phyloP scores from a whole-genome alignment of 192 early-diverging fungal genomes.

The Umbelopsis sp. region DNA sequence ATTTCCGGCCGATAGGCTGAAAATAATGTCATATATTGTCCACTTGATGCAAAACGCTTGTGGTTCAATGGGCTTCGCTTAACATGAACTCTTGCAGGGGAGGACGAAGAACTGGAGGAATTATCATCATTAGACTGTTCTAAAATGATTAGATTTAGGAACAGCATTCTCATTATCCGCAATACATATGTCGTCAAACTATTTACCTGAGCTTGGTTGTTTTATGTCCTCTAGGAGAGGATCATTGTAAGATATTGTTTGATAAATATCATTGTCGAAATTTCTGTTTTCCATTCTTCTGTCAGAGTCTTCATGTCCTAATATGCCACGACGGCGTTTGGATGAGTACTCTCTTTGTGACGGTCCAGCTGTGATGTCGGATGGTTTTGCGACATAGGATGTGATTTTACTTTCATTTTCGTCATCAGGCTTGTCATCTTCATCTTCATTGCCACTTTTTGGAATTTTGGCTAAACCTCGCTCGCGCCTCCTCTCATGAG shows the following conservation, averaged over 20 bases:
- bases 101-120: slow-evolving; percentile 4
- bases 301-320: too few species aligned
- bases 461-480: not conserved
- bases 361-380: not conserved
- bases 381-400: not conserved
- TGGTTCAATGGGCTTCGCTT: not conserved
- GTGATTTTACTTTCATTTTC: not conserved
- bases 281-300: too few species aligned
- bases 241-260: too few species aligned
- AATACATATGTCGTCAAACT: not conserved
- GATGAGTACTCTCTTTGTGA: not conserved
- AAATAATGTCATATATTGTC: slow-evolving; percentile 16
- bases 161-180: not conserved
- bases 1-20: slow-evolving; percentile 4
- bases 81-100: not conserved
- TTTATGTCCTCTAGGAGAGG: too few species aligned
- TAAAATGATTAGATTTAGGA: slow-evolving; percentile 12
- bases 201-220: too few species aligned
- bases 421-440: not conserved
- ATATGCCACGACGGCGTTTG: not conserved
- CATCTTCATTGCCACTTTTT: not conserved
- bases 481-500: slow-evolving; percentile 47
- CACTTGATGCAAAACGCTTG: slow-evolving; percentile 15
- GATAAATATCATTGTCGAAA: too few species aligned
- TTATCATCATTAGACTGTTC: slow-evolving; percentile 12